These are phyloP conservation scores for Hericium rajendrae DNA, from an alignment of 768 basidiomycete species.

Conservation along the genomic window DNA sequence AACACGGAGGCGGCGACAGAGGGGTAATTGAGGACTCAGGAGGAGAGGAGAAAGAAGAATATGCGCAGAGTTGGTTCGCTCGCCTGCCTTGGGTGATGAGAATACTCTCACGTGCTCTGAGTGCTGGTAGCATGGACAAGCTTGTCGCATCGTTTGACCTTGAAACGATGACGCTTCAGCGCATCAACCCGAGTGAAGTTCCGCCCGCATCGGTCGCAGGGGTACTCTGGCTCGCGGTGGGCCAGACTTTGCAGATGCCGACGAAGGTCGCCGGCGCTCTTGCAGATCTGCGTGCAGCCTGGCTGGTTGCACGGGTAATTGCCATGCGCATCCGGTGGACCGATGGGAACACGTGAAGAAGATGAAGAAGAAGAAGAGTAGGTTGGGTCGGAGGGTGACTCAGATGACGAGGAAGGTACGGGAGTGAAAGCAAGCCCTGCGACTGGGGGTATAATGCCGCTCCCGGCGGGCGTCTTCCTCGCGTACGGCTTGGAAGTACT, in stretches of 20 bases:
- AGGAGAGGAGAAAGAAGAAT: too few species aligned
- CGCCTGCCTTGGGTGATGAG: too few species aligned
- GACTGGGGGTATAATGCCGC: too few species aligned
- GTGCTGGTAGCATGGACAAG: too few species aligned
- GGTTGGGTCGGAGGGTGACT: background rate
- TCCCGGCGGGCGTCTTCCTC: too few species aligned
- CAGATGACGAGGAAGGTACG: background rate
- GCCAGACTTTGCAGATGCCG: conserved; percentile 10
- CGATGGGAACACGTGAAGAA: background rate
- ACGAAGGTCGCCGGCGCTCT: conserved; percentile 11
- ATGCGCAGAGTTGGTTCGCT: too few species aligned
- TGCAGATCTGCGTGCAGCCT: conserved; percentile 13
- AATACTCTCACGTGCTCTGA: too few species aligned
- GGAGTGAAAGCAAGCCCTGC: too few species aligned
- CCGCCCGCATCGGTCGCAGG: conserved; percentile 7
- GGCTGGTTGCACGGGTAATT: conserved; percentile 8
- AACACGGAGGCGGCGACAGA: too few species aligned
- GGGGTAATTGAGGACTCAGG: too few species aligned
- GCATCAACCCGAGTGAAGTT: conserved; percentile 13
- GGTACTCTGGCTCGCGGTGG: conserved; percentile 5
- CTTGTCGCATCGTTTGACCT: conserved; percentile 4
- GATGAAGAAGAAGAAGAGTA: background rate
- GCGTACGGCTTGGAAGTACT: too few species aligned
- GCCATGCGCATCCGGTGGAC: background rate
- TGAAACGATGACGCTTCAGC: conserved; percentile 10